Conservation (phyloP, 257 asterid species). For the Nicotiana otophora region DNA sequence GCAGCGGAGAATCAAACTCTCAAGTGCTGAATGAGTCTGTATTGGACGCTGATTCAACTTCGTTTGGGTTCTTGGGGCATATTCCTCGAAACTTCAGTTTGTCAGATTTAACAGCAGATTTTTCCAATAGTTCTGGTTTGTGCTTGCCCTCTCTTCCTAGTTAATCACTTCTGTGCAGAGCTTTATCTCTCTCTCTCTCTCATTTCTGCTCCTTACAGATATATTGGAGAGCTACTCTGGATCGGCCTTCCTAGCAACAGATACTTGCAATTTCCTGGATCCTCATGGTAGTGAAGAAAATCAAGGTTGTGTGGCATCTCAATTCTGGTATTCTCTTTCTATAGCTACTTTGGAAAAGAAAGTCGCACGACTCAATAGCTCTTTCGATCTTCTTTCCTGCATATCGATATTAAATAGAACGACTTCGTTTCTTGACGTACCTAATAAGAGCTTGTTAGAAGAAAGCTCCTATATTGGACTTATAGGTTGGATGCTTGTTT, state of each 20-base stretch:
- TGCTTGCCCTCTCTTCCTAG: slow-evolving; percentile 7
- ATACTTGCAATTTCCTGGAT: slow-evolving; percentile 42
- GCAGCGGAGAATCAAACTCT: slow-evolving; percentile 44
- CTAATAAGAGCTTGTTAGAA: not conserved
- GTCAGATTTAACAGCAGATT: slow-evolving; percentile 75
- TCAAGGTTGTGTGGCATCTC: slow-evolving; percentile 35
- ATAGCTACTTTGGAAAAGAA: not conserved
- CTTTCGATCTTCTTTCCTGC: not conserved
- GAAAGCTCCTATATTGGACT: not conserved
- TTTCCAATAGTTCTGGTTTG: slow-evolving; percentile 60
- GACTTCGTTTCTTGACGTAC: not conserved
- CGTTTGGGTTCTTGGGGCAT: slow-evolving; percentile 69
- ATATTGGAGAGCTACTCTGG: slow-evolving; percentile 61
- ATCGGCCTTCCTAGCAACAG: slow-evolving; percentile 62
- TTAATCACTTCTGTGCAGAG: not conserved
- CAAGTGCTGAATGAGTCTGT: slow-evolving; percentile 40
- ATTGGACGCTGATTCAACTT: slow-evolving; percentile 39
- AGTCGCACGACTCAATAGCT: not conserved
- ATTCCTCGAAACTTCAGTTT: slow-evolving; percentile 81
- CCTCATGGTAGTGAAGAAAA: slow-evolving; percentile 40
- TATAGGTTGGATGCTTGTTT: not conserved
- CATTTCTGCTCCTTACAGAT: slow-evolving; percentile 34
- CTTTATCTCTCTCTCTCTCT: not conserved
- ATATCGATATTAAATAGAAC: not conserved
- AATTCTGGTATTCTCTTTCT: not conserved